Base-by-base conservation (phyloP, 208 protist species). In the Crithidia thermophila region DNA sequence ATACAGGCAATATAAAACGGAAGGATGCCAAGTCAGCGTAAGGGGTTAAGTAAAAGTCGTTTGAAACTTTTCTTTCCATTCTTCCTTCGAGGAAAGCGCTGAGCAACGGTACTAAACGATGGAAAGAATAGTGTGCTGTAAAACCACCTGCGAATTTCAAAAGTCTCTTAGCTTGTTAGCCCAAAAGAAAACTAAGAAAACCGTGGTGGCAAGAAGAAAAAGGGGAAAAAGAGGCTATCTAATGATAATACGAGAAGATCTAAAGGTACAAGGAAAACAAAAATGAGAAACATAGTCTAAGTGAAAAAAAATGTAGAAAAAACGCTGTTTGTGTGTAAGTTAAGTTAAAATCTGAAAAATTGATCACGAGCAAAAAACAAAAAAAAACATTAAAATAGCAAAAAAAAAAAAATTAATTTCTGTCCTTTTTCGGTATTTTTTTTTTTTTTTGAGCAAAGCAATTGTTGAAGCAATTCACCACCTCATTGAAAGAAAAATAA, bases 181-280 rank as follows among this genome's bases (percentile, higher is more conserved):
- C n/a, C n/a, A 46, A 46, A 8, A 46, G 20, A 20, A 4, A 2
- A 46, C 40, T n/a, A 30, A 2, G 18, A 46, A 46, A n/a, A n/a
- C n/a, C n/a, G n/a, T n/a, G n/a, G n/a, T n/a, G n/a, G n/a, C n/a
- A 67, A 53, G 18, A 36, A 75, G 55, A 40, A 52, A 37, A 58
- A 8, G 53, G 34, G 52, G 43, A 55, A 33, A 36, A 55, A 55
- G 5, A 37, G 27, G 21, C 4, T 42, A 3, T 27, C 49, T 37
- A 55, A 8, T 16, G 9, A 33, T 16, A 37, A 14, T n/a, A 55
- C 33, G 5, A 37, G 27, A 25, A 6, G 23, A 3, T 27, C 49
- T 37, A 55, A 8, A 4, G 9, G 18, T 16, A 37, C 8, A 55
- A 8, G 20, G 11, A 42, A 57, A 42, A 57, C 13, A 42, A 13